Evolutionary conservation across 2,329 filamentous ascomycete species (phyloP), one percentile per base, ranked within the genome.

Genomic region (Calycina herbarum): DNA sequence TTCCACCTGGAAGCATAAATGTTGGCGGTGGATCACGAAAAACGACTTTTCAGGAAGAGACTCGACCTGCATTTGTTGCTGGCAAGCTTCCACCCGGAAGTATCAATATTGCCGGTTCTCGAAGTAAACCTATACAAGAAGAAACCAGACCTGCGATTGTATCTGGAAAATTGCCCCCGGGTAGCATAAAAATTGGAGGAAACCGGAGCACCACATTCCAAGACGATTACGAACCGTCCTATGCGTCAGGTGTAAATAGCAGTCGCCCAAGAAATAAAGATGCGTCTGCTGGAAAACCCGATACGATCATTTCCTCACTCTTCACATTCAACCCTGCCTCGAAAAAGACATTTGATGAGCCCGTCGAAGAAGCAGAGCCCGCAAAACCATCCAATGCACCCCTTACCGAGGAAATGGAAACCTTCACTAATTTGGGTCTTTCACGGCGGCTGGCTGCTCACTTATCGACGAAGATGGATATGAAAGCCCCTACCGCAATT

Each of bases 401-500:
- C 2, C 83, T 98, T 10, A 87, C 89, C 11, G 90, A 91, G 66
- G 93, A 94, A 70, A 86, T 93, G 35, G 91, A 91, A 67, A 96
- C 90, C 24, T 99, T 99, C 75, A 92, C 89, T 33, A 90, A 89
- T 0, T 83, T 99, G 35, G 94, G 94, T 6, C 82, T 99, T 66
- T 95, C 93, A 3, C 84, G 89, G 1, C 86, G 87, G 10, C 82
- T 99, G 29, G 93, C 95, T 11, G 85, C 89, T 61, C 94, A 97
- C 77, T 81, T 99, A 31, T 84, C 92, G 5, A 87, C 88, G 57
- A 98, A 97, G 79, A 88, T 99, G 78, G 86, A 90, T 64, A 85
- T 99, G 76, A 95, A 94, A 76, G 91, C 92, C 0, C 95, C 95
- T 5, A 99, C 95, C 0, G 93, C 92, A 0, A 97, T 99, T 75